Base-by-base conservation (phyloP, 331 rosid genomes). In the Arachis monticola region DNA sequence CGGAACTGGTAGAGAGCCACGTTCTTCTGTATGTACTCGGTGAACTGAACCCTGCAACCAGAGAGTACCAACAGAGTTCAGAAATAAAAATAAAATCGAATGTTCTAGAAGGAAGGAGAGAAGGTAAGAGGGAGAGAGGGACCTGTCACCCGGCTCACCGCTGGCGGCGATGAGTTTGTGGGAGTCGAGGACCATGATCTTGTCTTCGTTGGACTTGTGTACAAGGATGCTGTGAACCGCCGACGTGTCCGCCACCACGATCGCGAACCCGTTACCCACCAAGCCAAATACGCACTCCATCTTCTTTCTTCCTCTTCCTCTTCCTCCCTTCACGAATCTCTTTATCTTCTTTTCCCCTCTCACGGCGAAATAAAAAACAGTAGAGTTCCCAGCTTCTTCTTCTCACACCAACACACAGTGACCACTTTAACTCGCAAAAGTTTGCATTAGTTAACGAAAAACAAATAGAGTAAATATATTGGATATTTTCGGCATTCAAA, bases 211-310 rank as follows among this genome's bases (percentile, higher is more conserved):
- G 52, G 96, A 87, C 74, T 92, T 95, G 84, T 95, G 99, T 1
- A 95, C 99, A 52, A 95, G 81, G 80, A 95, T 95, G 85, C 97
- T 92, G 77, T 95, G 88, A 48, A 92, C 97, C 12, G 99, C 98
- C 52, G 99, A 92, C 0, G 99, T 83, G 61, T 95, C 99, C 4
- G 97, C 97, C 46, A 58, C 99, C 63, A 95, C 97, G 2, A 95
- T 80, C 7, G 95, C 81, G 81, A 88, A 95, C 0, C 92, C 99
- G 56, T 87, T 71, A 0, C 99, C 98, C 0, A 95, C 99, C 42
- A 92, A 70, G 2, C 97, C 99, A 63, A 92, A 92, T 1, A 92
- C 92, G 64, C 96, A 90, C 85, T 95, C 99, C 99, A 92, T 92
- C 22, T 17, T 69, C 45, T 13, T 76, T 35, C 40, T 35, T 35